These are phyloP conservation scores for Nasturtium officinale DNA, from an alignment of 345 rosid genomes.

Conservation along the genomic window DNA sequence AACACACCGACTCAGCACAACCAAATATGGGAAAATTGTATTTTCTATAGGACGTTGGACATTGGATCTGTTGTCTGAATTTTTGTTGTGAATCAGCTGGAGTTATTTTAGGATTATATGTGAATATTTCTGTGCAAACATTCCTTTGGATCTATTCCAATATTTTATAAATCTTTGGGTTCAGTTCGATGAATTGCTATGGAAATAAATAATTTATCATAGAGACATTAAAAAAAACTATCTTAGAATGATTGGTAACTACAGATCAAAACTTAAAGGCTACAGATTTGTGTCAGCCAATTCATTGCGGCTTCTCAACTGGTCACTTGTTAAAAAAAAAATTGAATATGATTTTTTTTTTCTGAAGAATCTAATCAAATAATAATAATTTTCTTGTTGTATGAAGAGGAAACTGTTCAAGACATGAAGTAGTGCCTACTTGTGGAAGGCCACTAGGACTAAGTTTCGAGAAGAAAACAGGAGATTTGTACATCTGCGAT, in stretches of 20 bases:
- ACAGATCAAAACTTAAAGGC: no score
- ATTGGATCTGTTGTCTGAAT: not conserved
- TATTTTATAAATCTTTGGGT: not conserved
- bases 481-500: conserved; percentile 78
- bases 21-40: no score
- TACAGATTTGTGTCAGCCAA: not conserved
- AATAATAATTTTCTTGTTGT: not conserved
- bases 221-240: no score
- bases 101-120: not conserved
- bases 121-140: not conserved
- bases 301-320: not conserved
- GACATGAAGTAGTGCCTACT: conserved; percentile 45
- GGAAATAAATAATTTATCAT: no score
- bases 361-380: not conserved
- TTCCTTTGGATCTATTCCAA: no score
- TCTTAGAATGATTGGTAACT: no score
- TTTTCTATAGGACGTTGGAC: not conserved
- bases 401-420: conserved; percentile 39
- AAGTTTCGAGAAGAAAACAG: conserved; percentile 55
- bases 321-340: not conserved
- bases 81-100: not conserved
- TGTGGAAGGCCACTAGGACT: conserved; percentile 85
- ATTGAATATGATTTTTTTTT: not conserved
- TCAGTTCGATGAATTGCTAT: no score
- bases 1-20: no score